Evolutionary conservation across 1,139 yeast species (phyloP), one percentile per base, ranked within the genome.

Genomic region (Yamadazyma membranifaciens): DNA sequence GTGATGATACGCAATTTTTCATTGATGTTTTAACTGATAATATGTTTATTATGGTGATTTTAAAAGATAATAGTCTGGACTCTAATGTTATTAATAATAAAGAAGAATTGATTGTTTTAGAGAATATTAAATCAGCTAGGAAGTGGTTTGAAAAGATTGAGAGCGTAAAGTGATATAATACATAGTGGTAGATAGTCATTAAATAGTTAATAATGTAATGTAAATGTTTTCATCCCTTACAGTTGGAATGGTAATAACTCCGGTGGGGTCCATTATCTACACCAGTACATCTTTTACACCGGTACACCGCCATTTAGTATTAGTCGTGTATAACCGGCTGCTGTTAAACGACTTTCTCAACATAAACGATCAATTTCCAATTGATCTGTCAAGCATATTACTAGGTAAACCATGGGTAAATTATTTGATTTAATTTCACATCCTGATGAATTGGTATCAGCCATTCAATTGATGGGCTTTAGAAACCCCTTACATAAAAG

Each of bases 21-120:
- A 69, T 85, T 40, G 92, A 84, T 49, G 75, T 81, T 1, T 71
- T 85, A 43, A 85, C 92, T 1, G 76, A 82, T 37, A 85, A 85
- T 56, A 83, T 87, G 56, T 83, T 82, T 57, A 80, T 85, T 45
- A 83, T 85, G 91, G 81, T 86, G 31, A 81, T 85, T 9, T 66
- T 73, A 60, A 69, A 69, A 43, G 75, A 69, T 46, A 59, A 61
- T 33, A 60, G 56, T 33, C 52, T 38, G 34, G 48, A 52, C 35
- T 51, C 54, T 6, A 44, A 44, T 2, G 57, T 57, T 31, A 60
- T 60, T 24, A 60, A 59, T 39, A 67, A 60, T 37, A 76, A 77
- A 45, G 86, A 83, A 48, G 86, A 83, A 45, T 74, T 77, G 56
- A 65, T 83, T 43, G 75, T 84, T 2, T 63, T 82, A 48, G 81